phyloP scores from a whole-genome alignment of 768 basidiomycete species.

The Podaxis rugospora region DNA sequence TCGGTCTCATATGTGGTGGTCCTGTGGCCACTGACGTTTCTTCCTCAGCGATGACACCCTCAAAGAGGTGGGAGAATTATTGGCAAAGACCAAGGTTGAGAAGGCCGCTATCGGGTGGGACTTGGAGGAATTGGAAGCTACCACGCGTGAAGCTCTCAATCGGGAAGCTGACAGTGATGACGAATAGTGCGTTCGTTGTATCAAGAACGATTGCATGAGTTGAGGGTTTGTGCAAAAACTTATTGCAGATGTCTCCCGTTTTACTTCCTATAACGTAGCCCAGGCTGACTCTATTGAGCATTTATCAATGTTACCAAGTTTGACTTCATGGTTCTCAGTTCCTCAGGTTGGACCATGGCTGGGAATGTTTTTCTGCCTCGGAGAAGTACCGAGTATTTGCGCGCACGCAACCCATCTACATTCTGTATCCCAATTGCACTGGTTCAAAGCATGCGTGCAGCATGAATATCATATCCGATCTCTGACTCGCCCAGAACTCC shows the following conservation, averaged over 20 bases:
- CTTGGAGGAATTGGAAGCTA: slow-evolving; percentile 61
- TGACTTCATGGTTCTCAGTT: neutral
- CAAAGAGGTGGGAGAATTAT: slow-evolving; percentile 34
- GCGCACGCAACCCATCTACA: neutral
- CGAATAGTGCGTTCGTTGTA: slow-evolving; percentile 26
- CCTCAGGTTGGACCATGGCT: neutral
- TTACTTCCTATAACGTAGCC: neutral
- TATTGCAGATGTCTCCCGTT: neutral
- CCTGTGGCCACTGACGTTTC: neutral
- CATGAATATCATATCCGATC: neutral
- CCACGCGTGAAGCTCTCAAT: slow-evolving; percentile 33
- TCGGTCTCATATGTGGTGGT: neutral
- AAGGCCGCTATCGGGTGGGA: slow-evolving; percentile 67
- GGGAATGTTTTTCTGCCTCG: neutral
- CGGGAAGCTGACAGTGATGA: slow-evolving; percentile 69
- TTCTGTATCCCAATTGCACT: neutral
- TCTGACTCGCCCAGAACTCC: neutral
- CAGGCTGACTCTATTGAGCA: too few relatives aligned
- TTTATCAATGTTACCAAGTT: too few relatives aligned
- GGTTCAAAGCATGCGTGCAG: neutral
- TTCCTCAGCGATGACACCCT: slow-evolving; percentile 54
- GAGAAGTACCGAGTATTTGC: neutral
- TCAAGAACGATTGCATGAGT: neutral
- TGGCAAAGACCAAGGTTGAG: slow-evolving; percentile 37
- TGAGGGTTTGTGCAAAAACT: neutral